Evolutionary conservation across 75 land plant genomes (phyloP).

Genomic region (Cryptomeria japonica): DNA sequence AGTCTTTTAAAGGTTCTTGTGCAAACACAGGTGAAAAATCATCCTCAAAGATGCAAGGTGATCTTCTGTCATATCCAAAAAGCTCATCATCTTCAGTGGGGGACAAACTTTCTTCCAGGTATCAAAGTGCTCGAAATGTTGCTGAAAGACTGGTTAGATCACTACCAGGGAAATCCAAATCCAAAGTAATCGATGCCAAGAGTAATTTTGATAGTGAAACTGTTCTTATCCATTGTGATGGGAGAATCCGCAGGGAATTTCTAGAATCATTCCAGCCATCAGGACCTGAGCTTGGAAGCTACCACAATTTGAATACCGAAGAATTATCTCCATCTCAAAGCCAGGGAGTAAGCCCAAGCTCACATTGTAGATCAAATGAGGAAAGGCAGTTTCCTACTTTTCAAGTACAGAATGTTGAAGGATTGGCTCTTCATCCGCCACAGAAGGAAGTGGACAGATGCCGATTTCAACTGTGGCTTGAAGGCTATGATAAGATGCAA

Average conservation of each 20-base stretch:
- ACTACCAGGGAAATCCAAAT: constrained; percentile 12
- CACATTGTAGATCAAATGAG: not conserved
- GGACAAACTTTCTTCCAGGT: constrained; percentile 7
- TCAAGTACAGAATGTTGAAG: not conserved
- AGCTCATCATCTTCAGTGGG: not conserved
- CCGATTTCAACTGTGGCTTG: constrained; percentile 1
- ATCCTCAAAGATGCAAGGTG: not conserved
- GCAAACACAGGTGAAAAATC: not conserved
- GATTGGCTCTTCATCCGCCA: not conserved
- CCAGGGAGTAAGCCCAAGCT: not conserved
- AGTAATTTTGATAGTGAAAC: not conserved
- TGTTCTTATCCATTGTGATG: constrained; percentile 7
- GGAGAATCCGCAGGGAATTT: constrained; percentile 12
- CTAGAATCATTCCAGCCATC: constrained; percentile 1
- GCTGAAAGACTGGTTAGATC: constrained; percentile 7
- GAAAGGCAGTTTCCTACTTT: not conserved
- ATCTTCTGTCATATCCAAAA: not conserved
- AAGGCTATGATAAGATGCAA: not conserved
- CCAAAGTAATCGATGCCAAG: not conserved
- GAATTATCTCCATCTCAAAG: not conserved
- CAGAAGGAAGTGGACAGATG: not conserved
- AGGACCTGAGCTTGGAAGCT: constrained; percentile 8
- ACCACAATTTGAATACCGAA: not conserved
- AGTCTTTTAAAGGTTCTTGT: constrained; percentile 1
- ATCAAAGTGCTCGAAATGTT: constrained; percentile 13